Conservation (phyloP, 495 filamentous ascomycete species). For the Acidomyces sp. region DNA sequence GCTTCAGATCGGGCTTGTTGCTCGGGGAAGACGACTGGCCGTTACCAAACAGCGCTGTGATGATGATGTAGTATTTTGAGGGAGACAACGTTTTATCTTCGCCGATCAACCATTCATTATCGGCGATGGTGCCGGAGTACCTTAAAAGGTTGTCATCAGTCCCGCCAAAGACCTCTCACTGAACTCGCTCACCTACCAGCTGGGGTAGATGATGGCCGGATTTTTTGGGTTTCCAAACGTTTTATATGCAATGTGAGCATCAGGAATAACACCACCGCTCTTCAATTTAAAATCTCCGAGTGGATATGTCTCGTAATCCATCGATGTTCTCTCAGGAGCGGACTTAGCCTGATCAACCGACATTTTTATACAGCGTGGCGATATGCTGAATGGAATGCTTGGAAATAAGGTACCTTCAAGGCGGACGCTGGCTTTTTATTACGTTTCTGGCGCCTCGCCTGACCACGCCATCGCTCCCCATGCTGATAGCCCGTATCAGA, state of each 20-base stretch:
- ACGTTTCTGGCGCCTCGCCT: too few species aligned
- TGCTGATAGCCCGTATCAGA: too few species aligned
- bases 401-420: too few species aligned
- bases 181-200: too few species aligned
- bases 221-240: constrained; percentile 49
- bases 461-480: too few species aligned
- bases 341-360: too few species aligned
- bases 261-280: constrained; percentile 40
- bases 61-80: constrained; percentile 53
- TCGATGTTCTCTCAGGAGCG: constrained; percentile 30
- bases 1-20: constrained; percentile 39
- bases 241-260: constrained; percentile 56
- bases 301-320: constrained; percentile 38
- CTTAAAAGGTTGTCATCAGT: background rate
- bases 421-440: too few species aligned
- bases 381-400: too few species aligned
- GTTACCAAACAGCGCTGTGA: constrained; percentile 60
- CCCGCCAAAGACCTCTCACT: too few species aligned
- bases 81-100: constrained; percentile 48
- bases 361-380: constrained; percentile 11
- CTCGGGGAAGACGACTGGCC: constrained; percentile 60
- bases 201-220: constrained; percentile 59
- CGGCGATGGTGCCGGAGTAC: constrained; percentile 49
- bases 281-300: constrained; percentile 53
- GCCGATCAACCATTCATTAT: constrained; percentile 56